A percentile compares a stretch with the other conserved stretches of the same genome.
These are phyloP conservation scores for Yamadazyma oceani DNA, from an alignment of 1,139 yeast species.

Conservation along the genomic window DNA sequence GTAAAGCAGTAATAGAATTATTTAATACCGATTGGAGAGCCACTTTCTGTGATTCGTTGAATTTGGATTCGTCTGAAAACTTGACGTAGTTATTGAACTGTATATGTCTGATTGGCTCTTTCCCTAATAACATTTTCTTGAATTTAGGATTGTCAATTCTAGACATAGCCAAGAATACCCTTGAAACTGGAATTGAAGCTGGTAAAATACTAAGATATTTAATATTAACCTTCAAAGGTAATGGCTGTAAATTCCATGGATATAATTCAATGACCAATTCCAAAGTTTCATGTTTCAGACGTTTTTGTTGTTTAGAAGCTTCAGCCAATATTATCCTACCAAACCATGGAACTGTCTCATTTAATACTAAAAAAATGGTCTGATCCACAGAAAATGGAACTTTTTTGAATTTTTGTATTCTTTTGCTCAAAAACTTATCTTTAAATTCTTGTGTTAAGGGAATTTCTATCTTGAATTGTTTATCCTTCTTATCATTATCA, in stretches of 20 bases:
- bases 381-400: slow-evolving; percentile 50
- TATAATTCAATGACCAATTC: slow-evolving; percentile 52
- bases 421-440: slow-evolving; percentile 43
- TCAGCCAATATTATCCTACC: slow-evolving; percentile 51
- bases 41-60: slow-evolving; percentile 64
- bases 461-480: slow-evolving; percentile 37
- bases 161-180: slow-evolving; percentile 66
- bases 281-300: slow-evolving; percentile 25
- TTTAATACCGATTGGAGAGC: slow-evolving; percentile 70
- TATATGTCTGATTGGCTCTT: slow-evolving; percentile 58
- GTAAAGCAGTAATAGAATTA: slow-evolving; percentile 62
- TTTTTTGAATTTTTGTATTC: slow-evolving; percentile 42
- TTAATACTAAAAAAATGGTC: slow-evolving; percentile 43
- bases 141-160: slow-evolving; percentile 57
- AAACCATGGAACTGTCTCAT: slow-evolving; percentile 40
- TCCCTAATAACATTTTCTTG: slow-evolving; percentile 58
- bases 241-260: slow-evolving; percentile 54
- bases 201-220: slow-evolving; percentile 53
- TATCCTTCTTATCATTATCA: slow-evolving; percentile 44
- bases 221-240: slow-evolving; percentile 46
- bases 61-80: slow-evolving; percentile 40
- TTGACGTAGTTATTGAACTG: slow-evolving; percentile 54
- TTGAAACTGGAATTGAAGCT: slow-evolving; percentile 59
- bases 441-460: slow-evolving; percentile 38
- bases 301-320: slow-evolving; percentile 18